These are phyloP conservation scores for Fagopyrum esculentum DNA, from an alignment of 148 eudicot species.

Conservation along the genomic window DNA sequence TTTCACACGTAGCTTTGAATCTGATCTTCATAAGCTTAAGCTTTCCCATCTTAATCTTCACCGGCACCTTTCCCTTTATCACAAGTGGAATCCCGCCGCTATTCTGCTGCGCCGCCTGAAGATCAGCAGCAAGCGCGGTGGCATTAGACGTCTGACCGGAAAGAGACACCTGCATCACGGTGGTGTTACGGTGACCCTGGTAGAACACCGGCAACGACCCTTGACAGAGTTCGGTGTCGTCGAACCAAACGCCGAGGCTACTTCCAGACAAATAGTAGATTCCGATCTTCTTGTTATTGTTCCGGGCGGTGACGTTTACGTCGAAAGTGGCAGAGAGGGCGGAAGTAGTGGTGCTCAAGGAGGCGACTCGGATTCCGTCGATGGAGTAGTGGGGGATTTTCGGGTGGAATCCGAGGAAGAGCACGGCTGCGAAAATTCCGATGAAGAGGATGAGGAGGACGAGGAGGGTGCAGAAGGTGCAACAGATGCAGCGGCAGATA, in stretches of 20 bases:
- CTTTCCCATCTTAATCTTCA: constrained; percentile 63
- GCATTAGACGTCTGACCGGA: constrained; percentile 25
- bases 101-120: constrained; percentile 30
- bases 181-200: constrained; percentile 82
- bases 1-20: constrained; percentile 58
- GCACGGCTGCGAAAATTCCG: constrained; percentile 37
- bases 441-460: constrained; percentile 26
- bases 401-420: constrained; percentile 58
- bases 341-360: constrained; percentile 24
- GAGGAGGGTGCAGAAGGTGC: constrained; percentile 23
- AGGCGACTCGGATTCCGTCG: constrained; percentile 39
- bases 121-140: constrained; percentile 21
- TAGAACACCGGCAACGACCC: constrained; percentile 69
- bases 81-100: constrained; percentile 54
- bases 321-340: constrained; percentile 49
- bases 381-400: constrained; percentile 63
- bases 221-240: constrained; percentile 43
- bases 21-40: constrained; percentile 64
- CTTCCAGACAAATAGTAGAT: constrained; percentile 62
- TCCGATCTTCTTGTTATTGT: constrained; percentile 70
- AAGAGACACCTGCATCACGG: constrained; percentile 25
- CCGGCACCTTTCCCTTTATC: constrained; percentile 57
- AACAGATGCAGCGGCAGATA: constrained; percentile 20
- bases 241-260: constrained; percentile 41
- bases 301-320: constrained; percentile 57